Evolutionary conservation across 495 filamentous ascomycete species (phyloP).

Genomic region (Halenospora varia): DNA sequence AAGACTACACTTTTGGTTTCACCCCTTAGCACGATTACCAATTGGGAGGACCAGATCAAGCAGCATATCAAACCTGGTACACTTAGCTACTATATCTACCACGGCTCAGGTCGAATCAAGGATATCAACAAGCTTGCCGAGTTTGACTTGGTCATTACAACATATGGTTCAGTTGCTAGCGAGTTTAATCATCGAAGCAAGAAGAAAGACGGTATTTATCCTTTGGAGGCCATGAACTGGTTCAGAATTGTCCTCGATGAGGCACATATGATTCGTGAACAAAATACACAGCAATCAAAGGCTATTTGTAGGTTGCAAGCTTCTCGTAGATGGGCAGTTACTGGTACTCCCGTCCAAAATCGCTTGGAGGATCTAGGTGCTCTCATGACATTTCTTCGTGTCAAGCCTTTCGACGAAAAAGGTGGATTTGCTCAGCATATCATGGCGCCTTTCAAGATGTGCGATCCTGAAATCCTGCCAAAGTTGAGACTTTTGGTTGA

Average conservation of each 20-base stretch:
- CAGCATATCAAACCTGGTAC: constrained; percentile 63
- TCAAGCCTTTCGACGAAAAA: constrained; percentile 82
- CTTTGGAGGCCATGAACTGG: constrained; percentile 76
- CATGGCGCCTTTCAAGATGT: constrained; percentile 72
- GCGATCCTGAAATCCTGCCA: constrained; percentile 72
- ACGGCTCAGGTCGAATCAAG: constrained; percentile 69
- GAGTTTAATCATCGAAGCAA: constrained; percentile 62
- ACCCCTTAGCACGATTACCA: constrained; percentile 82
- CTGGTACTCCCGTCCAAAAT: constrained; percentile 89
- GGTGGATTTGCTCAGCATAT: constrained; percentile 72
- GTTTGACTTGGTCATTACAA: constrained; percentile 85
- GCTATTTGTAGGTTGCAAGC: constrained; percentile 79
- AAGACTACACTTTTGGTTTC: constrained; percentile 85
- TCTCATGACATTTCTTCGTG: constrained; percentile 81
- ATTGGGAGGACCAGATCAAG: constrained; percentile 89
- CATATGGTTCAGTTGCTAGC: constrained; percentile 81
- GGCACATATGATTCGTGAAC: constrained; percentile 89
- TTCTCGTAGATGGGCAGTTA: constrained; percentile 89
- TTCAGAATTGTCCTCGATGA: constrained; percentile 96
- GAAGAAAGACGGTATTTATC: constrained; percentile 53
- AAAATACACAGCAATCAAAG: constrained; percentile 72
- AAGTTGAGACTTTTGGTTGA: constrained; percentile 90
- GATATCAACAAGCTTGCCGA: constrained; percentile 62
- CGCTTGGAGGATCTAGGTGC: constrained; percentile 86
- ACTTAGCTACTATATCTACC: constrained; percentile 72